Evolutionary conservation across 495 filamentous ascomycete genomes (phyloP).

Genomic region (Physcia stellaris): DNA sequence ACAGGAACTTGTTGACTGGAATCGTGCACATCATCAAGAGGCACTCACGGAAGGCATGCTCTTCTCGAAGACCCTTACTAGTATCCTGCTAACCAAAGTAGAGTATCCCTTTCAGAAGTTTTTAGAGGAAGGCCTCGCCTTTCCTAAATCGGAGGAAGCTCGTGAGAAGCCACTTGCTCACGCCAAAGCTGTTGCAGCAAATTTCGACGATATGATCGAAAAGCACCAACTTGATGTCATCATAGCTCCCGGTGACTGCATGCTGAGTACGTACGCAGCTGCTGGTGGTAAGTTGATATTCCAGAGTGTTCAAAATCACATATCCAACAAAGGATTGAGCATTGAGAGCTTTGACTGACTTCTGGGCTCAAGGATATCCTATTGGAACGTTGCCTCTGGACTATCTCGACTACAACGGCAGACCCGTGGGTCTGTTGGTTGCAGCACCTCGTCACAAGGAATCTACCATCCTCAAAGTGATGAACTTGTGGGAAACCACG

Average conservation of each 20-base stretch:
- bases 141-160: constrained; percentile 8
- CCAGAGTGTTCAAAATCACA: constrained; percentile 1
- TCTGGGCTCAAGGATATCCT: constrained; percentile 25
- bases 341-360: too few species aligned
- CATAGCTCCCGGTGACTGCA: constrained; percentile 18
- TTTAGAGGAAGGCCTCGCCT: constrained; percentile 14
- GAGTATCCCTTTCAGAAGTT: constrained; percentile 14
- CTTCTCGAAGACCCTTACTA: not conserved
- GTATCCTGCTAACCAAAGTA: not conserved
- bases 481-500: constrained; percentile 15
- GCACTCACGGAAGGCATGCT: constrained; percentile 15
- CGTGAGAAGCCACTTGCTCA: constrained; percentile 8
- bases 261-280: constrained; percentile 19
- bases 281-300: constrained; percentile 15
- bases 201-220: constrained; percentile 14
- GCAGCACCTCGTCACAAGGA: constrained; percentile 16
- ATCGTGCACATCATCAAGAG: constrained; percentile 13
- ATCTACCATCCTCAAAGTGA: constrained; percentile 17
- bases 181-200: constrained; percentile 3
- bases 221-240: constrained; percentile 18
- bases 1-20: constrained; percentile 18
- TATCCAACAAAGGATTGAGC: too few species aligned
- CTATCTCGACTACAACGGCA: constrained; percentile 20
- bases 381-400: constrained; percentile 21
- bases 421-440: constrained; percentile 22